Percentiles rank a stretch among this genome's conserved stretches.
These are phyloP conservation scores for Adiantum capillusveneris DNA, from an alignment of 75 land plant genomes.

Conservation along the genomic window DNA sequence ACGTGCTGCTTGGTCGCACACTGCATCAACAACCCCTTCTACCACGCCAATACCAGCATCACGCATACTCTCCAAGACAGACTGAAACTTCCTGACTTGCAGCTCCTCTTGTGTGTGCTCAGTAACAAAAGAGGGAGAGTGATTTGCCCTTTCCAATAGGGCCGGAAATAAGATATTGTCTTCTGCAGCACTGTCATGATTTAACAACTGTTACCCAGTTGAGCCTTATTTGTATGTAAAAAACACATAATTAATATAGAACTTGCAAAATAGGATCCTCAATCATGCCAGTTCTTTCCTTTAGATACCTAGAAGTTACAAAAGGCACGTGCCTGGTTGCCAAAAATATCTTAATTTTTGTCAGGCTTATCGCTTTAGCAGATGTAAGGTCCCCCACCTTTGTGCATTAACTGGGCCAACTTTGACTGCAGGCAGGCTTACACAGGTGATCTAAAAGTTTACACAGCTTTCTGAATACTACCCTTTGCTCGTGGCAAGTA, in stretches of 20 bases:
- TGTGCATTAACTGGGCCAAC: too few species aligned
- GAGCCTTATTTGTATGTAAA: neutral
- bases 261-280: neutral
- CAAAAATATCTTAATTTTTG: too few species aligned
- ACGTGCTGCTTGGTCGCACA: constrained; percentile 60
- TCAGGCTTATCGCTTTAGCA: too few species aligned
- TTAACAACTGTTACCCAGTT: neutral
- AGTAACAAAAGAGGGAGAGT: constrained; percentile 34
- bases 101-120: constrained; percentile 70
- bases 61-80: constrained; percentile 51
- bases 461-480: too few species aligned
- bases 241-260: neutral
- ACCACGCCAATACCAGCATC: constrained; percentile 27
- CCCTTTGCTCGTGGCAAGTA: too few species aligned
- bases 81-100: constrained; percentile 46
- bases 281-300: too few species aligned
- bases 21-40: constrained; percentile 28
- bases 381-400: too few species aligned
- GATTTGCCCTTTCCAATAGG: constrained; percentile 42
- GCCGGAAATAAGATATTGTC: constrained; percentile 84
- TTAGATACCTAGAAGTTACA: too few species aligned
- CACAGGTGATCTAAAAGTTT: neutral
- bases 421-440: neutral
- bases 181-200: constrained; percentile 71
- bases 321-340: too few species aligned